Percentiles rank a stretch among this genome's conserved stretches.
phyloP scores from a whole-genome alignment of 164 flowering plant genomes.

The Stephania japonica region DNA sequence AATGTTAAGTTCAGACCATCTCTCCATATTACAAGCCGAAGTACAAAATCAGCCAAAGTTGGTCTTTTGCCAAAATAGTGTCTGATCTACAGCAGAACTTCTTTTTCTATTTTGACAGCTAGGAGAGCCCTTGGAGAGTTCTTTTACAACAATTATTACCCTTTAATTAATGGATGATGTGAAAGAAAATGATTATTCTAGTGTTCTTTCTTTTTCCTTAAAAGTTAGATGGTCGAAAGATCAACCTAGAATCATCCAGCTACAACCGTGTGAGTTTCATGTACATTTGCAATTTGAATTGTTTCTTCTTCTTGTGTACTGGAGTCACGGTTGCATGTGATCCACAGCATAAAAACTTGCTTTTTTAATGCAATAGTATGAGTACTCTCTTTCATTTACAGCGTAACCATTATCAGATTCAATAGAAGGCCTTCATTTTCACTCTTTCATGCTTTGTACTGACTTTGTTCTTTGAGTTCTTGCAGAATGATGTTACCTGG shows the following conservation, averaged over 20 bases:
- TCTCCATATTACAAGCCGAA: too few species aligned
- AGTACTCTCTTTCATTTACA: too few species aligned
- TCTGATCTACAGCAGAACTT: neutral
- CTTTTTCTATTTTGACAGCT: neutral
- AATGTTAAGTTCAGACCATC: too few species aligned
- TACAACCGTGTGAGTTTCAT: too few species aligned
- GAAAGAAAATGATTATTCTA: neutral
- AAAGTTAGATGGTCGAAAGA: too few species aligned
- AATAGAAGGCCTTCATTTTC: neutral
- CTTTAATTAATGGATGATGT: neutral
- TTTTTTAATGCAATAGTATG: neutral
- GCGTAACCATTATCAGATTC: too few species aligned
- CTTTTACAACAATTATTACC: neutral
- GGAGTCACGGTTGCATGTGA: neutral
- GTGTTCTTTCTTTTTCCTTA: neutral
- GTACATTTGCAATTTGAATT: too few species aligned
- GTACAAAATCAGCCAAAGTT: too few species aligned
- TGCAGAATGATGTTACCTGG: constrained; percentile 87
- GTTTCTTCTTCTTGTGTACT: neutral
- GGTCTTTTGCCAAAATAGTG: neutral
- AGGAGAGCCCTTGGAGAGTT: neutral
- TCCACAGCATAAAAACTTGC: neutral
- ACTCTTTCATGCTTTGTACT: constrained; percentile 3
- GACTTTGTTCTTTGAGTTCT: neutral
- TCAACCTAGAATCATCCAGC: too few species aligned